These are phyloP conservation scores for Discostella stelligeroides DNA, from an alignment of 108 stramenopile species.

Conservation along the genomic window DNA sequence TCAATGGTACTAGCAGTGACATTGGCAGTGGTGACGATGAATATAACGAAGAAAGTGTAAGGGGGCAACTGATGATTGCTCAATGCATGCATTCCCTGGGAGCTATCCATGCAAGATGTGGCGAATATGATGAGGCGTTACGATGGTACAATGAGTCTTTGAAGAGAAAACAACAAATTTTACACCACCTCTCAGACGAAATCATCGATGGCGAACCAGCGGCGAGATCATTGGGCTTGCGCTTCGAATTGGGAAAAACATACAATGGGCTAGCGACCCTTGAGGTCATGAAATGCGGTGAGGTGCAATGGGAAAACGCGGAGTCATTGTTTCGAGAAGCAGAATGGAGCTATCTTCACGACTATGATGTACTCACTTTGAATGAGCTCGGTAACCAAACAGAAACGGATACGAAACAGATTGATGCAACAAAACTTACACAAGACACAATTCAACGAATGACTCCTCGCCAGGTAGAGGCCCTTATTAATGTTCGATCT, in stretches of 20 bases:
- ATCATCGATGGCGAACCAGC: neutral
- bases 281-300: slow-evolving; percentile 29
- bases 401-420: neutral
- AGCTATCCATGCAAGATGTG: slow-evolving; percentile 38
- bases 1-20: neutral
- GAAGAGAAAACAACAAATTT: slow-evolving; percentile 21
- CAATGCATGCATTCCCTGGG: slow-evolving; percentile 40
- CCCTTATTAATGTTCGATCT: slow-evolving; percentile 38
- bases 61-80: slow-evolving; percentile 1
- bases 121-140: slow-evolving; percentile 40
- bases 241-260: slow-evolving; percentile 36
- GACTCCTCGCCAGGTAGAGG: slow-evolving; percentile 34
- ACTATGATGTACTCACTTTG: neutral
- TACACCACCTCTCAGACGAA: neutral
- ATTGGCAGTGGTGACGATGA: neutral
- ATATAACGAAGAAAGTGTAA: neutral
- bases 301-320: slow-evolving; percentile 32
- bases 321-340: slow-evolving; percentile 37
- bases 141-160: slow-evolving; percentile 43
- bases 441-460: slow-evolving; percentile 14
- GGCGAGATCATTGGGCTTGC: slow-evolving; percentile 1
- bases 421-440: neutral
- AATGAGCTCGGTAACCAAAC: neutral
- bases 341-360: slow-evolving; percentile 36
- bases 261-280: slow-evolving; percentile 44